These are phyloP conservation scores for Diaporthe sp. DNA, from an alignment of 2,329 filamentous ascomycete species.

Conservation along the genomic window DNA sequence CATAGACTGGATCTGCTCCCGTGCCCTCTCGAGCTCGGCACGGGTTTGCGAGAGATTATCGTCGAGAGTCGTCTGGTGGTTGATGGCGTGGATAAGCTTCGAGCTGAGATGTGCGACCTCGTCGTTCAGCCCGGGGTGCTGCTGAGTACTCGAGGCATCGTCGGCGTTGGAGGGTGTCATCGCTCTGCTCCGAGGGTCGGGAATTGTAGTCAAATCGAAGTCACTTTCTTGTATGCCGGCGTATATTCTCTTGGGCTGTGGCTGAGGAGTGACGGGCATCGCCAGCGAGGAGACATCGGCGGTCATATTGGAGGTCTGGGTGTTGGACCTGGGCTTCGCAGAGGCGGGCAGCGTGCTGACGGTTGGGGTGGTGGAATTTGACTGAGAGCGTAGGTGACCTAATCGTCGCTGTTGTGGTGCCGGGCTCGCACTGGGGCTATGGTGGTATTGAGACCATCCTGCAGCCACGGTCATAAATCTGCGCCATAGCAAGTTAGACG, in stretches of 20 bases:
- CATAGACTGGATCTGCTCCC: constrained; percentile 73
- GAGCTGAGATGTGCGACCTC: constrained; percentile 93
- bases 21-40: constrained; percentile 82
- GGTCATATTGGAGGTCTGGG: constrained; percentile 52
- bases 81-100: constrained; percentile 97
- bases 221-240: constrained; percentile 59
- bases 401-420: constrained; percentile 46
- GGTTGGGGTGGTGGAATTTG: constrained; percentile 58
- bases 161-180: constrained; percentile 56
- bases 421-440: constrained; percentile 45
- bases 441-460: constrained; percentile 60
- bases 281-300: constrained; percentile 38
- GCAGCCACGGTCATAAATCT: constrained; percentile 64
- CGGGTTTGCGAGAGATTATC: constrained; percentile 86
- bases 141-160: constrained; percentile 47
- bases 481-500: constrained; percentile 35
- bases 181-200: constrained; percentile 68
- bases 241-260: constrained; percentile 39
- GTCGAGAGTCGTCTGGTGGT: constrained; percentile 92
- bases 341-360: constrained; percentile 48
- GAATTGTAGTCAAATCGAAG: constrained; percentile 75
- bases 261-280: constrained; percentile 33
- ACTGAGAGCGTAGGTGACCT: constrained; percentile 64
- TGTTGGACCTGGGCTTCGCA: constrained; percentile 51
- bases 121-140: constrained; percentile 67